These are phyloP conservation scores for Diplosphaera chodatii DNA, from an alignment of 139 green algal genomes.

Conservation along the genomic window DNA sequence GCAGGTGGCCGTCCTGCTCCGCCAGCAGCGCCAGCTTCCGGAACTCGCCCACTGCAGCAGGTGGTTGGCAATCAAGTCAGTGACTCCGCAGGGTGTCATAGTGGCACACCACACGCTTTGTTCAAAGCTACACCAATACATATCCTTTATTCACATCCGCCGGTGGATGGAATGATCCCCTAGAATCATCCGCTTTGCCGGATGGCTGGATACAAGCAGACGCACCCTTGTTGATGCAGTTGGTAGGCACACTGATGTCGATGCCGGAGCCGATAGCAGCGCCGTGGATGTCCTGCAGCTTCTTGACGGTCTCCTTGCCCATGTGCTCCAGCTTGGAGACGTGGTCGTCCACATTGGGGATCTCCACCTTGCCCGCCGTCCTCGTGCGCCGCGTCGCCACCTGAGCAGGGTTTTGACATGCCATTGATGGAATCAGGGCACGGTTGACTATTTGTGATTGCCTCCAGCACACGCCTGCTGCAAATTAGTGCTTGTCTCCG, in stretches of 20 bases:
- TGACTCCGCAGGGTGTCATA: too few relatives aligned
- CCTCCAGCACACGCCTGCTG: too few relatives aligned
- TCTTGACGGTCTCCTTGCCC: constrained; percentile 87
- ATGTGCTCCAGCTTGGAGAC: constrained; percentile 88
- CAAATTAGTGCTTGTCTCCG: too few relatives aligned
- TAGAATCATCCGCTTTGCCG: too few relatives aligned
- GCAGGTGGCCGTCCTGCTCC: constrained; percentile 71
- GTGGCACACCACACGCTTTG: too few relatives aligned
- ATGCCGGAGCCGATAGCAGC: constrained; percentile 44
- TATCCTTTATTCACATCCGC: too few relatives aligned
- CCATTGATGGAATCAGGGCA: too few relatives aligned
- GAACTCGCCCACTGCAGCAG: constrained; percentile 81
- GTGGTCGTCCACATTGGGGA: constrained; percentile 80
- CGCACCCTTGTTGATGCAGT: constrained; percentile 44
- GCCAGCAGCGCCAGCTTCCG: constrained; percentile 67
- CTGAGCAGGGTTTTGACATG: constrained; percentile 16
- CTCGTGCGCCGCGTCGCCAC: constrained; percentile 68
- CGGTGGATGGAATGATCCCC: too few relatives aligned
- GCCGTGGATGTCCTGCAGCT: constrained; percentile 67
- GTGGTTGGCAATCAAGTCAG: too few relatives aligned
- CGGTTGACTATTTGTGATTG: too few relatives aligned
- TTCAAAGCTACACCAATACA: too few relatives aligned
- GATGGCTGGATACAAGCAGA: too few relatives aligned
- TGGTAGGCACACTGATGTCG: constrained; percentile 62
- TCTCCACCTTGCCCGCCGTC: constrained; percentile 79